Base-by-base conservation (phyloP, 306 rosid species). In the Dalbergia oliveri region DNA sequence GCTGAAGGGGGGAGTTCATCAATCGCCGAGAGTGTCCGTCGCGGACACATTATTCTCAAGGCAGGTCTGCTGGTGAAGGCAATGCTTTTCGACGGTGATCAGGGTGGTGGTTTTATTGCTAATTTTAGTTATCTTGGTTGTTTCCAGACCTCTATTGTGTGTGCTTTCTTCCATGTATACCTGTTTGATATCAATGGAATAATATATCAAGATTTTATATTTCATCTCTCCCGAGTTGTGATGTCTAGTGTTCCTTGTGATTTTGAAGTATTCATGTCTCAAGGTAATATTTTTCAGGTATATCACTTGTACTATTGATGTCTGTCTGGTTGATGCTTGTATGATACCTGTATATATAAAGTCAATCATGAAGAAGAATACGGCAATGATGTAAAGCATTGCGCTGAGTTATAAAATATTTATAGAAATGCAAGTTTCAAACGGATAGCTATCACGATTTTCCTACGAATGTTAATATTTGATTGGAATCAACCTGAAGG, bases 21-120 rank as follows among this genome's bases (percentile, higher is more conserved):
- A 21, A 95, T 95, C 75, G 97, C 92, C 21, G 99, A 95, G 88
- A 93, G 98, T 84, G 96, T 95, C 56, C 97, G 98, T 50, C 91
- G 99, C 88, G 98, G 73, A 87, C 97, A n/a, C 89, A 94, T 79
- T 94, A 93, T 85, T 90, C 88, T 10, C 97, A 92, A 83, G 93
- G 92, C 43, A 84, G 88, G 79, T 89, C 94, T 56, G 90, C 72
- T 9, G 84, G 81, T 31, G 93, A 91, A 57, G 87, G 87, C 78
- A 86, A 89, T 88, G 97, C 97, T 63, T 93, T 93, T 81, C 77
- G 97, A 67, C 88, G 97, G 60, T 93, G 82, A 90, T 74, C 31
- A 37, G 58, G 13, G 37, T 16, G 26, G 26, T 76, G 80, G 66
- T 63, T 53, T 80, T 58, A 50, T 72, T 39, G 16, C 64, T 43